phyloP scores from a whole-genome alignment of 495 filamentous ascomycete genomes.

The Cercophora samala region DNA sequence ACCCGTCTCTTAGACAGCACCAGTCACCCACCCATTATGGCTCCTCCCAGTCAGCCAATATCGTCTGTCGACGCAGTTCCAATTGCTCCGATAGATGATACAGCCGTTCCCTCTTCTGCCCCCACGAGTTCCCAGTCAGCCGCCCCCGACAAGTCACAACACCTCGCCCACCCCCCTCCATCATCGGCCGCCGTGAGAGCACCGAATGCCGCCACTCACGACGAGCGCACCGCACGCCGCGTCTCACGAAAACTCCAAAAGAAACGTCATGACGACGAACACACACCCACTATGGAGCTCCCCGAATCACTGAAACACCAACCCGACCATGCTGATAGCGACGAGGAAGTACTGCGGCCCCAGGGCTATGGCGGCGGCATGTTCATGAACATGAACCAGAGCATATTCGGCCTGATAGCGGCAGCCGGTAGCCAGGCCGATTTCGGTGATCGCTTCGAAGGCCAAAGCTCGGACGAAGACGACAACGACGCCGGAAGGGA shows the following conservation, averaged over 20 bases:
- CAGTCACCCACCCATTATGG: neutral
- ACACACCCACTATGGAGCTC: slow-evolving; percentile 63
- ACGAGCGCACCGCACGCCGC: slow-evolving; percentile 31
- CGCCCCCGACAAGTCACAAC: slow-evolving; percentile 19
- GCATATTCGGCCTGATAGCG: slow-evolving; percentile 88
- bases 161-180: slow-evolving; percentile 17
- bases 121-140: neutral
- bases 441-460: slow-evolving; percentile 77
- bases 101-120: neutral
- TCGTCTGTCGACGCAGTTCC: neutral
- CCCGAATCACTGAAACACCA: slow-evolving; percentile 75
- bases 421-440: slow-evolving; percentile 80
- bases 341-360: slow-evolving; percentile 70
- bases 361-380: slow-evolving; percentile 49
- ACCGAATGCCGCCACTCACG: slow-evolving; percentile 19
- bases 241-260: slow-evolving; percentile 57
- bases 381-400: slow-evolving; percentile 83
- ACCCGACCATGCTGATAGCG: slow-evolving; percentile 55
- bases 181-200: slow-evolving; percentile 18
- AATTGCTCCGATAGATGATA: neutral
- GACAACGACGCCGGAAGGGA: slow-evolving; percentile 29
- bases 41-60: neutral
- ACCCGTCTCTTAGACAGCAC: neutral
- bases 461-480: slow-evolving; percentile 73
- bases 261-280: slow-evolving; percentile 49